Evolutionary conservation across 257 asterid species (phyloP), one percentile per base, ranked within the genome.

Genomic region (Gentiana straminea): DNA sequence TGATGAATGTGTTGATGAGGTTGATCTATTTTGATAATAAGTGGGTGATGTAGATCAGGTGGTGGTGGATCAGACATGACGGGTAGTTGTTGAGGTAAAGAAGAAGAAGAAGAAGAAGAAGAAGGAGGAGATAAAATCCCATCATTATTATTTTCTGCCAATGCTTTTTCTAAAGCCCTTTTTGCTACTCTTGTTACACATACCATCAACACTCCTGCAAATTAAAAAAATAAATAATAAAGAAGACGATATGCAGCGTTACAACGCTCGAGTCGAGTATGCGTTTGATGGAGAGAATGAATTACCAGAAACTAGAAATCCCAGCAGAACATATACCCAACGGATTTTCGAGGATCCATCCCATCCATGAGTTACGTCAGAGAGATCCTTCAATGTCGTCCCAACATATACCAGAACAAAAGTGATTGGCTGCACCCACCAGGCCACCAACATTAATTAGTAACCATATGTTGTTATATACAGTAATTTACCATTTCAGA

Each of bases 341-440:
- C 97, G 97, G 44, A 96, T 78, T 74, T 78, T 83, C 15, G 98
- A 91, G 52, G 88, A 79, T 57, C 86, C 89, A 75, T 67, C 69
- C 97, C 95, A 92, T 54, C 95, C 99, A 69, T 92, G 99, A 33
- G 97, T 92, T 57, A 92, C 94, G 71, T 92, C 99, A 5, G 99
- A 88, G 57, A 92, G 84, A 75, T 92, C 99, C 79, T 92, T 88
- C 78, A 92, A 61, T 9, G 99, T 92, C 9, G 99, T 92, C 65
- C 99, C 99, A 49, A 85, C 85, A 73, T 92, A 92, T 58, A 92
- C 99, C 79, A 92, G 75, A 36, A 94, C 90, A 66, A 92, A 63
- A 60, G 99, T 92, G 69, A 88, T 85, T 54, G 98, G 99, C 99
- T 92, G 88, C 75, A 63, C 49, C 56, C 66, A 51, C 49, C 15